Base-by-base conservation (phyloP, 2,329 filamentous ascomycete genomes). In the Aureobasidium subglaciale region DNA sequence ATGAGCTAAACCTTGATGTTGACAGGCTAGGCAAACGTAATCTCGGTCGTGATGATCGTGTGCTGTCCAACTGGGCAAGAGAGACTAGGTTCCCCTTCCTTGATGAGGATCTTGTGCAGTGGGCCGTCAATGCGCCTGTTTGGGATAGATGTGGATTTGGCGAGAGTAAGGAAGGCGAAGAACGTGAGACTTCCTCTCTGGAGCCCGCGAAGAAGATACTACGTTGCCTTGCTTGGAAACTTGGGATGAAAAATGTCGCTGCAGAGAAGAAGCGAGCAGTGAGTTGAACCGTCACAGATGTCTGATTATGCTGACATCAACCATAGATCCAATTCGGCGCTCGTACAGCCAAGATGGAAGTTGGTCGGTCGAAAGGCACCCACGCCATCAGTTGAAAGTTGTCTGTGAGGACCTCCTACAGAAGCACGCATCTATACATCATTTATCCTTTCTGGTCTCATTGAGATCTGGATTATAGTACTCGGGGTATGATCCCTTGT, bases 181-280 rank as follows among this genome's bases (percentile, higher is more conserved):
- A 45, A 20, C 18, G 38, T 59, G 60, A 57, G 68, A 63, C 59
- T 60, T 58, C 56, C 56, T 63, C 4, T 13, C 74, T 92, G 6
- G 90, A 95, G 61, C 80, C 88, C 0, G 90, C 84, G 15, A 99
- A 99, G 72, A 83, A 87, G 64, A 77, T 91, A 1, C 72, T 99
- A 50, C 80, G 93, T 20, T 76, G 95, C 20, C 71, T 96, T 20
- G 90, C 91, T 0, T 80, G 84, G 69, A 78, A 83, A 27, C 71
- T 96, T 32, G 87, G 85, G 3, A 85, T 97, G 81, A 69, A 69
- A 2, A 73, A 71, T 5, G 88, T 90, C 1, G 85, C 92, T 4
- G 73, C 74, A n/a, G 91, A 97, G 71, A 96, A 93, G 78, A 99
- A 99, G 73, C 79, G 91, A 65, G 92, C 92, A 16, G 87, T 90